Evolutionary conservation across 768 basidiomycete genomes (phyloP), one percentile per base, ranked within the genome.

Genomic region (Boletus rubroflammeus): DNA sequence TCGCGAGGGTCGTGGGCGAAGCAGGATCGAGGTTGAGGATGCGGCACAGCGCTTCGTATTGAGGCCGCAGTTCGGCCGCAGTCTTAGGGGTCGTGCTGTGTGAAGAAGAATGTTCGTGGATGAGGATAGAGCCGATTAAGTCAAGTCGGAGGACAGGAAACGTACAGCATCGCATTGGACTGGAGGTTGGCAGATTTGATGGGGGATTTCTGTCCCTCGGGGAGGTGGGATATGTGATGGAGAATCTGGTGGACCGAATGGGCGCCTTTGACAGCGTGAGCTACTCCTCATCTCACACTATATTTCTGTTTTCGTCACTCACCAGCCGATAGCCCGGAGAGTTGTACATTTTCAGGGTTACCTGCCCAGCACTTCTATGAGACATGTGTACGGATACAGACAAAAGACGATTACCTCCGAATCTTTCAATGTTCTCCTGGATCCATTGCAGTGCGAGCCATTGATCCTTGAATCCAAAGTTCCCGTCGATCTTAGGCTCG

Each of bases 401-500:
- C 21, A n/a, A 34, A 26, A 6, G 3, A 3, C 6, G 5, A n/a
- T 38, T 63, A 82, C 88, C 89, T 67, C 88, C 90, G 57, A 90
- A 91, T 0, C 72, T 71, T 36, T 67, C 67, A 21, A 91, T 88
- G 60, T 90, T 87, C 17, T 79, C 79, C 43, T 74, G 79, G 25
- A 90, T 73, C 88, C 88, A 90, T 59, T 80, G 72, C n/a, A 90
- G 63, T 1, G 83, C 88, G 19, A 87, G 62, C 88, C 88, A 90
- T 61, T 88, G 87, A 62, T 91, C 89, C 68, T 90, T 90, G 74
- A 91, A 91, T 1, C 89, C 88, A 65, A 85, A 91, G 62, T 91
- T 92, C 3, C 90, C 89, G 15, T 74, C 73, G 43, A 91, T 65
- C 39, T 70, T 64, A 13, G 86, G 86, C 54, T 79, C 67, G 42